These are phyloP conservation scores for Tetrastigma voinierianum DNA, from an alignment of 164 flowering plant genomes.

Conservation along the genomic window DNA sequence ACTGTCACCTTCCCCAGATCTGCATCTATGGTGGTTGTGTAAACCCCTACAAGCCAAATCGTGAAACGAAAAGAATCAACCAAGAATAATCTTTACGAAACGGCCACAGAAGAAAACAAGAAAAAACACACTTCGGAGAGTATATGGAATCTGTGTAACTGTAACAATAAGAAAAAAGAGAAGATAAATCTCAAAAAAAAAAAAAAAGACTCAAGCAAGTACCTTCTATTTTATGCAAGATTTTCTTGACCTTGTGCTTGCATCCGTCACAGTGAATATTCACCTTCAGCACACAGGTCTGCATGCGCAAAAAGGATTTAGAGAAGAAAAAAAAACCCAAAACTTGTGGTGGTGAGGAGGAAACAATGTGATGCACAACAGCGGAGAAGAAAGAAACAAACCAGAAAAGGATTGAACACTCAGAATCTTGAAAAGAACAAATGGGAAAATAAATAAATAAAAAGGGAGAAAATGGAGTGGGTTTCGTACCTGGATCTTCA, in stretches of 20 bases:
- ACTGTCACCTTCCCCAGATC: conserved; percentile 93
- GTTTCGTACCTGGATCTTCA: conserved; percentile 73
- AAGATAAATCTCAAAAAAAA: conserved; percentile 1
- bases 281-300: conserved; percentile 88
- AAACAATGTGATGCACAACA: neutral
- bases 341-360: neutral
- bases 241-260: conserved; percentile 83
- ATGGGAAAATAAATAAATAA: neutral
- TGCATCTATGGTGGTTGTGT: conserved; percentile 60
- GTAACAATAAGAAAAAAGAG: neutral
- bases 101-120: neutral
- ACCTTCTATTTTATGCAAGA: conserved; percentile 86
- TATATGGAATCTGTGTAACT: neutral
- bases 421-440: conserved; percentile 17
- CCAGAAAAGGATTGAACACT: neutral
- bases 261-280: conserved; percentile 91
- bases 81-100: neutral
- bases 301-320: conserved; percentile 27
- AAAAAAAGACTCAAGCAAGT: conserved; percentile 5
- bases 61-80: neutral
- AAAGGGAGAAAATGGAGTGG: neutral
- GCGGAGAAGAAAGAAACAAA: neutral
- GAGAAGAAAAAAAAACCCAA: conserved; percentile 3
- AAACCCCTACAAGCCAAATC: conserved; percentile 59
- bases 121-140: neutral